Base-by-base conservation (phyloP, 129 eudicot species). In the sunflower (Helianthus annuus) region DNA sequence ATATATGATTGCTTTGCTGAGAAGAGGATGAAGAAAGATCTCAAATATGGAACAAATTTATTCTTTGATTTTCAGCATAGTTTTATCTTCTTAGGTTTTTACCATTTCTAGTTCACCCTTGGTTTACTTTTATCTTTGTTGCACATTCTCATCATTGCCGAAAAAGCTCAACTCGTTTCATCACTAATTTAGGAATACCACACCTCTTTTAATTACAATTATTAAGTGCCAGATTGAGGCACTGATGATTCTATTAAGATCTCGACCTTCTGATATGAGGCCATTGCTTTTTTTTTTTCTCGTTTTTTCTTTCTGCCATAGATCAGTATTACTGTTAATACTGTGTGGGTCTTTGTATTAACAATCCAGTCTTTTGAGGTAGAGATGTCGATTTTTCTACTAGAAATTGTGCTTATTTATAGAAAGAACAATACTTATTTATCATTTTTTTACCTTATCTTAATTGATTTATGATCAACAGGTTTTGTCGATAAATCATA, bases 401-500 rank as follows among this genome's bases (percentile, higher is more conserved):
- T 27, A 27, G 32, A 53, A 16, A 22, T 36, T 36, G 12, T 44
- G 45, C 70, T 48, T 64, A 34, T 3, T 54, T 56, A 36, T 64
- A 17, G 15, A 24, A 53, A 7, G 15, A 24, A 32, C 4, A 14
- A 9, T 3, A 24, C 13, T 40, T 42, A 34, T 52, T 54, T 45
- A 16, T 58, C 14, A 59, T 57, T 38, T 60, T 60, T 61, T 74
- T 64, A 29, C 66, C 24, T 11, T 59, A 68, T 64, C 66, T 69
- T 72, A 17, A 57, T 64, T 64, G 46, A 65, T 58, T 46, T 49
- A 32, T 83, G 80, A 56, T 79, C 67, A 24, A 48, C 78, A 90
- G 91, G 87, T 72, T 74, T 70, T 64, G 78, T 69, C 73, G 85
- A 74, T 63, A 13, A 19, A 19, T 58, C 72, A 49, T 60, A 71